phyloP scores from a whole-genome alignment of 139 green algal species.

The Auxenochlorella protothecoides region DNA sequence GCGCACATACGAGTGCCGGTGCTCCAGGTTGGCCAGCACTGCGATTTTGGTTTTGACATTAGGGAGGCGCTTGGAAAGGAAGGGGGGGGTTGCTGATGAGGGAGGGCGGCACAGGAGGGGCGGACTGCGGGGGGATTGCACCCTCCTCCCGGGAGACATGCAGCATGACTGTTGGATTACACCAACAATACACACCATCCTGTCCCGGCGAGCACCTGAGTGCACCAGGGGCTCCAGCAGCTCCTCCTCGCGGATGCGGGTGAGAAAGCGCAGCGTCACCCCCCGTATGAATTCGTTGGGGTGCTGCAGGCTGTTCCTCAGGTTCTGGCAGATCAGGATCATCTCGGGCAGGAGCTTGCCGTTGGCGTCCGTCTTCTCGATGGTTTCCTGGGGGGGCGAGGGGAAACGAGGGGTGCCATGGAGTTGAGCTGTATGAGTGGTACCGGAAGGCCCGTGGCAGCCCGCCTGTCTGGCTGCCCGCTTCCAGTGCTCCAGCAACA shows the following conservation, averaged over 20 bases:
- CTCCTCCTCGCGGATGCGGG: constrained; percentile 90
- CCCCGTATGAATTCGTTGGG: constrained; percentile 98
- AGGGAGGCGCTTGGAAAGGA: background rate
- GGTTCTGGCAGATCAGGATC: constrained; percentile 99
- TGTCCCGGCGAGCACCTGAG: constrained; percentile 18
- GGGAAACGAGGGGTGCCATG: background rate
- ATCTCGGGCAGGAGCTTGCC: constrained; percentile 98
- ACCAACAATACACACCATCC: too few species aligned
- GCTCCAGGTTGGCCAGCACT: constrained; percentile 79
- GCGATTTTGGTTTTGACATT: background rate
- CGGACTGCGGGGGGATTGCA: too few species aligned
- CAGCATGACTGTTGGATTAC: too few species aligned
- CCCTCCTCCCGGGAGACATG: too few species aligned
- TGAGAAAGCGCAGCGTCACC: constrained; percentile 92
- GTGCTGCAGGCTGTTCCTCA: constrained; percentile 99
- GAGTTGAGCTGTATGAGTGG: too few species aligned
- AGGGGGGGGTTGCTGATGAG: background rate
- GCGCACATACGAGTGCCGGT: constrained; percentile 94
- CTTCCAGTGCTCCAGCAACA: background rate
- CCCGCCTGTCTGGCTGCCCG: too few species aligned
- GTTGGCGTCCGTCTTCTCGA: constrained; percentile 91
- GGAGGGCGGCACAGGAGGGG: too few species aligned
- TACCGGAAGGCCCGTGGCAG: too few species aligned
- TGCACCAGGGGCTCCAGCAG: constrained; percentile 96
- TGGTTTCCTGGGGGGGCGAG: constrained; percentile 73